Conservation (phyloP, 2,329 filamentous ascomycete genomes). For the Camillea tinctor region DNA sequence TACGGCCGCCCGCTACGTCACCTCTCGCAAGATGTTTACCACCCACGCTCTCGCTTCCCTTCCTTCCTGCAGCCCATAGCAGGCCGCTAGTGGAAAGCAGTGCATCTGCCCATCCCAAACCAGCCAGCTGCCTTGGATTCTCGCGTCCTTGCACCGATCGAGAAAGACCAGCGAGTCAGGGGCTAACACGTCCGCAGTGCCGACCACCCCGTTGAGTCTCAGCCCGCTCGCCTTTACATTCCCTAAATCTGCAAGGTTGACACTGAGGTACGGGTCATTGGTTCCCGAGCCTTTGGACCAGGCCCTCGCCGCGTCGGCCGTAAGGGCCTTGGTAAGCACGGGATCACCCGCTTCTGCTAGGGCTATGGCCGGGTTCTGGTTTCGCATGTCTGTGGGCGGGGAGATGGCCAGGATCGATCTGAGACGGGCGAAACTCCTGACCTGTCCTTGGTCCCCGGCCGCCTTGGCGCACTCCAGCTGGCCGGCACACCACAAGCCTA, state of each 20-base stretch:
- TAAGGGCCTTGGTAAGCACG: slow-evolving; percentile 41
- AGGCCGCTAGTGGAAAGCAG: slow-evolving; percentile 52
- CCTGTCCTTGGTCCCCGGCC: slow-evolving; percentile 27
- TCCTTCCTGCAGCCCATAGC: slow-evolving; percentile 48
- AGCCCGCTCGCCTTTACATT: slow-evolving; percentile 41
- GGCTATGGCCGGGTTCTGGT: slow-evolving; percentile 43
- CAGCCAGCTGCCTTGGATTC: slow-evolving; percentile 53
- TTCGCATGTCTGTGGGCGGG: slow-evolving; percentile 39
- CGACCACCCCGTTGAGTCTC: slow-evolving; percentile 51
- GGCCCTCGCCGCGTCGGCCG: slow-evolving; percentile 39
- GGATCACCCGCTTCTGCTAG: slow-evolving; percentile 43
- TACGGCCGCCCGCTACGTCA: neutral
- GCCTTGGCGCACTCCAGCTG: slow-evolving; percentile 35
- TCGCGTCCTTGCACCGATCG: slow-evolving; percentile 41
- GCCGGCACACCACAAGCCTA: slow-evolving; percentile 24
- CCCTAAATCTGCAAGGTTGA: slow-evolving; percentile 26
- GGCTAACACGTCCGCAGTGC: slow-evolving; percentile 50
- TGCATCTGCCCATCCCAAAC: slow-evolving; percentile 62
- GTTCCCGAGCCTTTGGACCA: slow-evolving; percentile 31
- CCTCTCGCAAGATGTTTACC: slow-evolving; percentile 27
- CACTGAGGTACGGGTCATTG: slow-evolving; percentile 5
- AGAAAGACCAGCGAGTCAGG: slow-evolving; percentile 51
- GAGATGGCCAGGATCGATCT: slow-evolving; percentile 15
- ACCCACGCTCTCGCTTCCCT: slow-evolving; percentile 46
- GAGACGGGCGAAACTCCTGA: slow-evolving; percentile 32